Evolutionary conservation across 352 stramenopile species (phyloP).

Genomic region (Globisporangium okanoganense): DNA sequence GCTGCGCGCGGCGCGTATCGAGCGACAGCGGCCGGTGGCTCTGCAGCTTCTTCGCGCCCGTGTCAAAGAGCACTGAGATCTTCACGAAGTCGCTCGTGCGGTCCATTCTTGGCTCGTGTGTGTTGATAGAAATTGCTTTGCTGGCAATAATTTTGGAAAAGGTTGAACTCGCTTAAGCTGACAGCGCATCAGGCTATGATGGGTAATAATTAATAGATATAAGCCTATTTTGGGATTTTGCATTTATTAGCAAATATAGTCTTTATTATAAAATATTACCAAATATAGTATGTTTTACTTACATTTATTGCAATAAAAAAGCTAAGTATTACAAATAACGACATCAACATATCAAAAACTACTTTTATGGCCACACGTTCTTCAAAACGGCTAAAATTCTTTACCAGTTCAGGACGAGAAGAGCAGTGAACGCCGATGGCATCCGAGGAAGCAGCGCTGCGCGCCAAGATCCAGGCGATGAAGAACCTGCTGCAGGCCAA

Average conservation of each 20-base stretch:
- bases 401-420: neutral
- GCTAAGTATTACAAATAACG: too few relatives aligned
- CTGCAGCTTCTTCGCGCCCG: slow-evolving; percentile 35
- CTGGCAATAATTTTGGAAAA: neutral
- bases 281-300: too few relatives aligned
- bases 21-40: slow-evolving; percentile 65
- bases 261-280: too few relatives aligned
- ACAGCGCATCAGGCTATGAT: neutral
- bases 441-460: slow-evolving; percentile 60
- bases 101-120: slow-evolving; percentile 33
- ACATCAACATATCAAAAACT: too few relatives aligned
- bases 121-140: neutral
- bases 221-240: too few relatives aligned
- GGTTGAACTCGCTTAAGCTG: neutral
- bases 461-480: slow-evolving; percentile 81
- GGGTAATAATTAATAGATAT: too few relatives aligned
- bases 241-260: too few relatives aligned
- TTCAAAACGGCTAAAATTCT: neutral
- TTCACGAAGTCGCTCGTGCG: slow-evolving; percentile 82
- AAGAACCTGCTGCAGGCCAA: slow-evolving; percentile 72
- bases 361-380: too few relatives aligned
- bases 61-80: slow-evolving; percentile 83
- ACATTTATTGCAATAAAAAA: too few relatives aligned
- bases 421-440: slow-evolving; percentile 22
- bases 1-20: slow-evolving; percentile 66